Conservation (phyloP, 2,329 filamentous ascomycete species). For the Penicillium griseofulvum region DNA sequence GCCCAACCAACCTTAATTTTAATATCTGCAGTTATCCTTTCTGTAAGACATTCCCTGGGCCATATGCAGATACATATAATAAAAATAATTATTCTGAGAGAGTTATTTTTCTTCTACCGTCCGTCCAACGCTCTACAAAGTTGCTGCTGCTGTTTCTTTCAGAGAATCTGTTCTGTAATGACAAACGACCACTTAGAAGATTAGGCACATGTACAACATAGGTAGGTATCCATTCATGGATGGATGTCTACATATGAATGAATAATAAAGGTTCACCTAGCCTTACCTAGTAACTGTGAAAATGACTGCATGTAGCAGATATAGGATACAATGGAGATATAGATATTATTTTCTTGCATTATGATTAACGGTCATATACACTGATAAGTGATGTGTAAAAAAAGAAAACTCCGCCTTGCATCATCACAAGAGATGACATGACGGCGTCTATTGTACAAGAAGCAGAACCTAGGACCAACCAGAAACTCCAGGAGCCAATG, state of each 20-base stretch:
- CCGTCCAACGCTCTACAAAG: neutral
- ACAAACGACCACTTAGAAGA: neutral
- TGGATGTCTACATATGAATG: too few relatives aligned
- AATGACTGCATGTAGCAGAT: neutral
- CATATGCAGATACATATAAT: too few relatives aligned
- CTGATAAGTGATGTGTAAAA: constrained; percentile 21
- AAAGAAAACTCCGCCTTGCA: constrained; percentile 4
- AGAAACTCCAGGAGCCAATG: constrained; percentile 15
- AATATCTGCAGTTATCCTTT: too few relatives aligned
- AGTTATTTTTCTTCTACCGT: too few relatives aligned
- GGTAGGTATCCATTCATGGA: too few relatives aligned
- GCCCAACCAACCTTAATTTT: too few relatives aligned
- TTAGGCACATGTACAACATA: too few relatives aligned
- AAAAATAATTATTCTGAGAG: too few relatives aligned
- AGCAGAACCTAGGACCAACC: constrained; percentile 8
- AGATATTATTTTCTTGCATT: constrained; percentile 12
- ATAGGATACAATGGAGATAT: neutral
- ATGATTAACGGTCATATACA: constrained; percentile 24
- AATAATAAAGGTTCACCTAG: neutral
- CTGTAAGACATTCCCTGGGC: too few relatives aligned
- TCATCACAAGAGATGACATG: neutral
- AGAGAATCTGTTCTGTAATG: neutral
- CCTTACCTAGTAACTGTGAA: too few relatives aligned
- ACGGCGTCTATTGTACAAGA: constrained; percentile 18
- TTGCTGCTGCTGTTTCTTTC: neutral